Conservation (phyloP, 129 eudicot species). For the Centella asiatica region DNA sequence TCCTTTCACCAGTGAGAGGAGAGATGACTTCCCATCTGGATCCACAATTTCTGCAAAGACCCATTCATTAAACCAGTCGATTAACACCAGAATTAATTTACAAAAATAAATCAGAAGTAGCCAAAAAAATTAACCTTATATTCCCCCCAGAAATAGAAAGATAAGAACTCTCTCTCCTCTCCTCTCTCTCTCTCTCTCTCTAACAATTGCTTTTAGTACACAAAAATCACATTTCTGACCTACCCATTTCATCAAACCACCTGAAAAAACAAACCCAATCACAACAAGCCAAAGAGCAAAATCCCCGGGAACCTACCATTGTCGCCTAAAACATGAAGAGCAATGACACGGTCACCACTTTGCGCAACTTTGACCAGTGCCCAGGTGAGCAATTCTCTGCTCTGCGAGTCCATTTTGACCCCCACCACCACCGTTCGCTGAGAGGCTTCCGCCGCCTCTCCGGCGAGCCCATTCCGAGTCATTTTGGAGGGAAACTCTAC, state of each 20-base stretch:
- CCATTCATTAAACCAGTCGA: conserved; percentile 18
- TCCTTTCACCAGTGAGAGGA: conserved; percentile 66
- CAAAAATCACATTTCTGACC: neutral
- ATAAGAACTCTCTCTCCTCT: neutral
- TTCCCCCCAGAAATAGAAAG: neutral
- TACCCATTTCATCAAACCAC: neutral
- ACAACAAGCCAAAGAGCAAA: neutral
- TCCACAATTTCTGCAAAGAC: conserved; percentile 42
- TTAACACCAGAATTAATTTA: neutral
- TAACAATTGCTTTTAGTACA: neutral
- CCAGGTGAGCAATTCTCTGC: conserved; percentile 89
- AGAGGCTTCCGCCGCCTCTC: conserved; percentile 31
- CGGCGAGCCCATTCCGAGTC: conserved; percentile 45
- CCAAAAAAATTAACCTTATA: neutral
- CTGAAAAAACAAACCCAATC: neutral
- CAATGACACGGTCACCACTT: conserved; percentile 80
- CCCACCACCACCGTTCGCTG: conserved; percentile 79
- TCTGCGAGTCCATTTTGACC: conserved; percentile 60
- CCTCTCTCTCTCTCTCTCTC: no score
- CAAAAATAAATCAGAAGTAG: neutral
- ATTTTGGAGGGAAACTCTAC: conserved; percentile 9
- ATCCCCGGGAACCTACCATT: conserved; percentile 56
- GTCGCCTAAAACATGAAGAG: conserved; percentile 69
- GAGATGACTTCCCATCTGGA: conserved; percentile 60
- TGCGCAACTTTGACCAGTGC: conserved; percentile 81